A percentile compares a stretch with the other conserved stretches of the same genome.
Conservation (phyloP, 2,329 filamentous ascomycete genomes). For the Lecanicillium sp. region DNA sequence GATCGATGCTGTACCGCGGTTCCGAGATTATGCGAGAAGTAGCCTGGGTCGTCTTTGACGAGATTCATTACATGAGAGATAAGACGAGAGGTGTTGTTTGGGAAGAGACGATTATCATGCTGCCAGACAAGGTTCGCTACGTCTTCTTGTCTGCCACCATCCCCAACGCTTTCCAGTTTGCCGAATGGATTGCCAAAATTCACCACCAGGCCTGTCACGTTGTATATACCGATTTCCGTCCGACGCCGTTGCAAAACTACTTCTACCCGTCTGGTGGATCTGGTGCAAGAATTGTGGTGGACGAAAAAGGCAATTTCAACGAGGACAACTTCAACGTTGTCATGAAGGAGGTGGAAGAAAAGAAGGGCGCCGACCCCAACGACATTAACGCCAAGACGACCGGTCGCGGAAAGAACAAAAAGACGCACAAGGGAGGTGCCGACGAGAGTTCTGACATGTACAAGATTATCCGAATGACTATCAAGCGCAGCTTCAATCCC, state of each 20-base stretch:
- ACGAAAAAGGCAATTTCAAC: constrained; percentile 92
- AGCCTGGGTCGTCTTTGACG: constrained; percentile 96
- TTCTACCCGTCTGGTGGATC: constrained; percentile 91
- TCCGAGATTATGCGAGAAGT: constrained; percentile 99
- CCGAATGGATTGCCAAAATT: constrained; percentile 98
- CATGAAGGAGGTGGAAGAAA: constrained; percentile 83
- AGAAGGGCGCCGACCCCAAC: constrained; percentile 74
- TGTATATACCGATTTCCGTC: constrained; percentile 96
- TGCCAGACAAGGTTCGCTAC: constrained; percentile 97
- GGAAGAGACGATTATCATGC: constrained; percentile 99
- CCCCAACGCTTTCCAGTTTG: constrained; percentile 97
- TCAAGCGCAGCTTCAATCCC: constrained; percentile 93
- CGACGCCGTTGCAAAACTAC: constrained; percentile 94
- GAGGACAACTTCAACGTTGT: constrained; percentile 97
- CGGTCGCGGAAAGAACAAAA: constrained; percentile 88
- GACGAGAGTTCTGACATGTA: constrained; percentile 76
- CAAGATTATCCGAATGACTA: constrained; percentile 98
- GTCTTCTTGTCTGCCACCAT: constrained; percentile 98
- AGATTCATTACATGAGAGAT: constrained; percentile 97
- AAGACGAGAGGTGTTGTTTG: constrained; percentile 92
- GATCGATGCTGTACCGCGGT: constrained; percentile 95
- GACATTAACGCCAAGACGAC: constrained; percentile 74
- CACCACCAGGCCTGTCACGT: constrained; percentile 97
- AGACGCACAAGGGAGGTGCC: constrained; percentile 78
- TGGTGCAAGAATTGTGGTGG: constrained; percentile 88